Conservation (phyloP, 192 early-diverging fungal species). For the Coemansia sp. region DNA sequence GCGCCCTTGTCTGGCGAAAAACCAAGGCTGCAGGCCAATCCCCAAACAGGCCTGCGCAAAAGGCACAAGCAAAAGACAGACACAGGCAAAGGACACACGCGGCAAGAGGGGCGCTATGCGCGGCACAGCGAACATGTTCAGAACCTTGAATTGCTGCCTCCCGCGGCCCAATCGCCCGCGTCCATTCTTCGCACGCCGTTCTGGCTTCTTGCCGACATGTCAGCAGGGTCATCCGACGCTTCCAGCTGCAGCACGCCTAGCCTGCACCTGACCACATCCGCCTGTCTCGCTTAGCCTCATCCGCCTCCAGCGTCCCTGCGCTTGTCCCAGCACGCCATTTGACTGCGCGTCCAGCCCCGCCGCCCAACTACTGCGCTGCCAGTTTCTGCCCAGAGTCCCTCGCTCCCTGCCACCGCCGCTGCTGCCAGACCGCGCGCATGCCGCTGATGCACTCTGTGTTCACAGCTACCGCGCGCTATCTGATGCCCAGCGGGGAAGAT, state of each 20-base stretch:
- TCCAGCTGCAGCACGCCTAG: constrained; percentile 1
- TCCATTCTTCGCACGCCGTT: not conserved
- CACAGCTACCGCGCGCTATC: not conserved
- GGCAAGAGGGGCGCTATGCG: constrained; percentile 2
- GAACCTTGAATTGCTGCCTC: constrained; percentile 42
- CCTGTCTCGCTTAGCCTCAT: not conserved
- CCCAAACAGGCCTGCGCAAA: not conserved
- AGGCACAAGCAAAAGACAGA: not conserved
- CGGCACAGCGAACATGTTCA: constrained; percentile 44
- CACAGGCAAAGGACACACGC: not conserved
- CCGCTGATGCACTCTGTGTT: not conserved
- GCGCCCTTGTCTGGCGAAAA: not conserved
- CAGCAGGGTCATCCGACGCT: not conserved
- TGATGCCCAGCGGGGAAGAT: not conserved
- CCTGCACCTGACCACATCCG: not conserved
- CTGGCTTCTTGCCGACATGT: constrained; percentile 3
- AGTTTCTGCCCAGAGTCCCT: not conserved
- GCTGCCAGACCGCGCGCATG: not conserved
- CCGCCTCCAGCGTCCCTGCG: too few relatives aligned
- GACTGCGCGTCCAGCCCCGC: not conserved
- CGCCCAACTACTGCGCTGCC: not conserved
- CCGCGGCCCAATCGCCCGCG: constrained; percentile 1
- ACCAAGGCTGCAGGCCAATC: not conserved
- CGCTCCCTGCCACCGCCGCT: not conserved
- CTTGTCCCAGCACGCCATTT: not conserved